Evolutionary conservation across 2,329 filamentous ascomycete species (phyloP), one percentile per base, ranked within the genome.

Genomic region (Colletotrichum cereale): DNA sequence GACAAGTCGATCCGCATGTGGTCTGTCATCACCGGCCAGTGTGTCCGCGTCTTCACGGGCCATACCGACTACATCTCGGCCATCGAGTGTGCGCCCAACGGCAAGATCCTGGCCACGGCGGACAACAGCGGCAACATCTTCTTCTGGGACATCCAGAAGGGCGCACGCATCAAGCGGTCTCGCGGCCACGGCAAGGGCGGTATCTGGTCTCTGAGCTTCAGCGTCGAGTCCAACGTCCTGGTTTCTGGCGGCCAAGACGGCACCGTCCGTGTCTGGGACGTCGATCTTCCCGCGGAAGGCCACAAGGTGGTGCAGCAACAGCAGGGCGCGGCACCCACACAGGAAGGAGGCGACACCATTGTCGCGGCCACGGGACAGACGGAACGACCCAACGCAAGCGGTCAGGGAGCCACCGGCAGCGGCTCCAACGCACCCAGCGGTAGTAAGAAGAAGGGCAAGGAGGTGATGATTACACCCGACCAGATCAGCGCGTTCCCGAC

Each of bases 1-100:
- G 90, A 99, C 81, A 96, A 96, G 81, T 96, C 95, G 0, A 93
- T 98, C 42, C 92, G 96, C 38, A 98, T 99, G 96, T 99, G 96
- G 96, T 92, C 95, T 12, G 89, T 98, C n/a, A 88, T 90, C 14
- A 96, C 92, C 11, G 96, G 96, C 36, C 91, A 92, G 73, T 94
- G 95, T 44, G 93, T 98, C 6, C 92, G 96, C 34, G 90, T 98
- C 77, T 97, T 98, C 79, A 95, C 93, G 0, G 96, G 96, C 1
- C 96, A 99, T 79, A 92, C 90, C 0, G 94, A 96, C 61, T 94
- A 94, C 77, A 91, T 98, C 78, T 97, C 92, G 18, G 89, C 94
- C 0, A 84, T 98, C 34, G 90, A 96, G 74, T 97, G 95, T 77
- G 92, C 94, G 29, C 94, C 94, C 1, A 95, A 94, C 77, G 96